Base-by-base conservation (phyloP, 805 yeast species). In the Teunomyces funiuensis region DNA sequence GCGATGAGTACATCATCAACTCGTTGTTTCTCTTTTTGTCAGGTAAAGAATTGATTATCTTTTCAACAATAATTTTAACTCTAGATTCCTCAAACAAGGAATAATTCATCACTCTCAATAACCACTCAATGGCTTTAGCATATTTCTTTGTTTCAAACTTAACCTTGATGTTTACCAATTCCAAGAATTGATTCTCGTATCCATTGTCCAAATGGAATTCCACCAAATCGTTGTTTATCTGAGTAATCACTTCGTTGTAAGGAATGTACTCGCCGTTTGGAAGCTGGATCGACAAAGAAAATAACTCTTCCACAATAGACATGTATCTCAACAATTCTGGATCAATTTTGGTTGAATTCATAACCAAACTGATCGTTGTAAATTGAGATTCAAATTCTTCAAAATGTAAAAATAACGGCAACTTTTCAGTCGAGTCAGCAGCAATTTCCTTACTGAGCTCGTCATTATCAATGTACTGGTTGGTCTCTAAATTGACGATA, bases 361-460 rank as follows among this genome's bases (percentile, higher is more conserved):
- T 59, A 27, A 83, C 60, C 28, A 88, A 57, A 43, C 81, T 78
- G 15, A 89, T 71, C 10, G 85, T 79, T 26, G 87, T 78, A 57
- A 91, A 93, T 53, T 85, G 82, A 1, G 97, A 86, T 41, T 82
- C 76, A 55, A 79, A 83, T 48, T 83, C 79, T 61, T 93, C 97
- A 51, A 85, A 74, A 56, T 88, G 93, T 39, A 90, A 58, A 46
- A 80, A 82, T 28, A 90, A 60, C 4, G 90, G 88, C 46, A 84
- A 73, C 1, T 51, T 39, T 8, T 29, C 37, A 20, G 83, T 81
- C 2, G 52, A 41, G 41, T 66, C 70, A 14, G 45, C 31, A n/a
- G 23, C 16, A 22, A 55, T 30, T 5, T 39, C 19, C 6, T 45
- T 39, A 27, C 50, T 50, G 22, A 66, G 50, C 1, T 42, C 40